Conservation (phyloP, 305 asterid genomes). For the Solanum hybrid region DNA sequence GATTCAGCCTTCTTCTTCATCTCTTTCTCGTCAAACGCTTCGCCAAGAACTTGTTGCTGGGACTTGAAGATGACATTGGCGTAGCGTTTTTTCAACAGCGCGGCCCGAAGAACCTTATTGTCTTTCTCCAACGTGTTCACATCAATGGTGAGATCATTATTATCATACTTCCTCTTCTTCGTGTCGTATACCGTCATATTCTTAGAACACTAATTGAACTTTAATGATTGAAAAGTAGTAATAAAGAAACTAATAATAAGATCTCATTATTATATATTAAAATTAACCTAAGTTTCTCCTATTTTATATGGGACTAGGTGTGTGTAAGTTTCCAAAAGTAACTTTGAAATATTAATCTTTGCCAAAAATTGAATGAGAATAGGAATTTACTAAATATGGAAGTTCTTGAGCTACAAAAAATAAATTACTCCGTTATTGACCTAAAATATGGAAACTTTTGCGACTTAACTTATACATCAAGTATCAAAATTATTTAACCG, state of each 20-base stretch:
- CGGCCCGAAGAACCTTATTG: not conserved
- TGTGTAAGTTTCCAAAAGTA: not conserved
- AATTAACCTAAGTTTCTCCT: not conserved
- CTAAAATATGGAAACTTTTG: not conserved
- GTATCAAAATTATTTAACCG: not conserved
- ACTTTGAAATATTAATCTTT: not conserved
- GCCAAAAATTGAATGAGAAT: not conserved
- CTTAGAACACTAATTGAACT: not conserved
- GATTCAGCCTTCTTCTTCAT: not conserved
- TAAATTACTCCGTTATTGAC: not conserved
- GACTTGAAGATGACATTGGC: not conserved
- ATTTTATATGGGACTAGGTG: not conserved
- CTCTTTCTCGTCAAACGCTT: not conserved
- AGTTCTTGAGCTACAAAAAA: not conserved
- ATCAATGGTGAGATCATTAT: not conserved
- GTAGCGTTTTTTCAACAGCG: not conserved
- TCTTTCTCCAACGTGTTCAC: not conserved
- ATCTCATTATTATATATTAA: too few relatives aligned
- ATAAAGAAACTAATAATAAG: too few relatives aligned
- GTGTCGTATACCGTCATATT: not conserved
- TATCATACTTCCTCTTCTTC: not conserved
- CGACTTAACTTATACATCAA: not conserved
- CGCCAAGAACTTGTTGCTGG: not conserved
- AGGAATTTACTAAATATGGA: not conserved
- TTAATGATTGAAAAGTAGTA: not conserved